Base-by-base conservation (phyloP, 2,329 filamentous ascomycete genomes). In the Parastagonospora nodorum region DNA sequence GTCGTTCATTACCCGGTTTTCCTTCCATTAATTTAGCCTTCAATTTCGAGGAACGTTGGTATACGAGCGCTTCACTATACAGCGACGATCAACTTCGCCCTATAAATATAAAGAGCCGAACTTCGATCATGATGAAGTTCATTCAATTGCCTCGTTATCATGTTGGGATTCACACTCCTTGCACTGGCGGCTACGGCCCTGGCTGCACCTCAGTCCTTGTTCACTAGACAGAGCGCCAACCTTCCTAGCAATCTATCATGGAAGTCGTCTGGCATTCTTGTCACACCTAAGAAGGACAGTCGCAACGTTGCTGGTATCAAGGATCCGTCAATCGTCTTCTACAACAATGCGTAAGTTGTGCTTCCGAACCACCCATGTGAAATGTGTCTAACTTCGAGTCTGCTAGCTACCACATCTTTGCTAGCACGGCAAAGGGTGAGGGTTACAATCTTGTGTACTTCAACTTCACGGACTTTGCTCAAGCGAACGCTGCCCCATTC, bases 401-500 rank as follows among this genome's bases (percentile, higher is more conserved):
- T 24, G 19, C 19, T 24, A 24, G 19, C 9, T 77, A 77, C 54
- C 75, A 77, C 51, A 73, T 77, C 39, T 77, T 77, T 45, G 74
- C 72, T 40, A 75, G 71, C 51, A 75, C 72, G 1, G 72, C 73
- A 8, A 53, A 67, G 29, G 56, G 60, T 5, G 53, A 58, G 2
- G 74, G 74, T 4, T 77, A 76, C 65, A 75, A 67, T 53, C 54
- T 77, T 1, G 63, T 74, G 14, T 77, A 77, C 59, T 64, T 76
- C 56, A 75, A 65, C 63, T 77, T 77, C 60, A 73, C 71, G 42
- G 62, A 71, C 52, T 74, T 74, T 45, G 42, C 45, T 14, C 28
- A 68, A 38, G 75, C 75, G 3, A 50, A 62, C 28, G 40, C 51
- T 4, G 64, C 75, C 9, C 53, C 61, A 0, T 74, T 75, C 56